Base-by-base conservation (phyloP, 306 rosid genomes). In the Vigna hirtella region DNA sequence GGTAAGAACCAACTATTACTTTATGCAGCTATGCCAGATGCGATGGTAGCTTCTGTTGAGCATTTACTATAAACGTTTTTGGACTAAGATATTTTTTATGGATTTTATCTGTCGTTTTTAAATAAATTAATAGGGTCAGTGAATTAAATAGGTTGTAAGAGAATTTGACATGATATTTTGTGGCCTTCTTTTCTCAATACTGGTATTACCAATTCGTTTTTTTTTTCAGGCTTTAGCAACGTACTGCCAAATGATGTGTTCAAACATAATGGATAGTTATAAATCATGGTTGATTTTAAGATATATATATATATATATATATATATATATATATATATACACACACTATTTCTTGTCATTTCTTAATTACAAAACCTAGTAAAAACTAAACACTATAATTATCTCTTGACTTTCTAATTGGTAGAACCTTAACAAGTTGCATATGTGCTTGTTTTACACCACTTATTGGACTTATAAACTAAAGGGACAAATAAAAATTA, bases 1-100 rank as follows among this genome's bases (percentile, higher is more conserved):
- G 94, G 98, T 95, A 91, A 84, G 90, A 70, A 59, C 71, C 52
- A 53, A 68, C 15, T 14, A 24, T 48, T 59, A 73, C 70, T 73
- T 77, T 68, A 43, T 43, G 49, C 49, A 3, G 49, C 13, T 43
- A 57, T 84, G 62, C 73, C 0, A 20, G 78, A 22, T 57, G 62
- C 36, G 58, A 36, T 72, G 38, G 52, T 48, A n/a, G 73, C 43
- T 65, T 80, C 26, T 40, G 5, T 28, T 77, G 36, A 66, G 52
- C 14, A 8, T 17, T 30, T 58, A 13, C 73, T 63, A 6, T 45
- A 32, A 18, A 36, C 9, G 9, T 78, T 66, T 74, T 9, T 47
- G 22, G 52, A 24, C 47, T 55, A 52, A 22, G 47, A 32, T n/a
- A 13, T 38, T 38, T 4, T 4, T 73, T 47, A 34, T 34, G 40